Evolutionary conservation across 345 rosid species (phyloP), one percentile per base, ranked within the genome.

Genomic region (Cardamine occulta): DNA sequence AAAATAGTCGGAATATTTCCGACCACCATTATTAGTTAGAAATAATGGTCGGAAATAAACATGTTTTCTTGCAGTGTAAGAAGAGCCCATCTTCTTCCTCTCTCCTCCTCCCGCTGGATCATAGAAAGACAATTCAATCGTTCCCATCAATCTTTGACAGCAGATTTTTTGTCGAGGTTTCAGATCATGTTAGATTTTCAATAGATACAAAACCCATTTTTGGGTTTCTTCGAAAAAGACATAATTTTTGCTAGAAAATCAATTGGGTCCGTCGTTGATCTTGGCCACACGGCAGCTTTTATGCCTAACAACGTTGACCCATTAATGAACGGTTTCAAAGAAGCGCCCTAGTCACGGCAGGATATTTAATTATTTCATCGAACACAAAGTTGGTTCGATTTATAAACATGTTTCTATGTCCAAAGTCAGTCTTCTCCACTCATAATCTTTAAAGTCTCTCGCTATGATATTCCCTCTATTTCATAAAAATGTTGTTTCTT

Each of bases 221-320:
- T 19, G 65, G 13, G 0, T 19, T 32, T 17, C 4, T 8, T 34
- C 7, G 63, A 59, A 60, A 12, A 59, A 18, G 5, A 35, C n/a
- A 34, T 11, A 59, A 35, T 0, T 34, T 57, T 35, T 17, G 48
- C 17, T 61, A 1, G 31, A 61, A 58, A 34, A 60, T 1, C 29
- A 23, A 11, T 21, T 52, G 57, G 0, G 2, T 12, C n/a, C 65
- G 47, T 35, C 29, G 29, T 35, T 18, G 9, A 24, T 40, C 13
- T 23, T 39, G 2, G 19, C 51, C 49, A 14, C 66, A 62, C 51
- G 66, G 13, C 3, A 39, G 49, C 7, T 62, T 62, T 62, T 23
- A 23, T 62, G 51, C 66, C 66, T 23, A 62, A 40, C 12, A 23
- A 62, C 9, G 18, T 37, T 60, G 65, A 60, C 65, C 8, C 47